Evolutionary conservation across 495 filamentous ascomycete species (phyloP).

Genomic region (Daldinia decipiens): DNA sequence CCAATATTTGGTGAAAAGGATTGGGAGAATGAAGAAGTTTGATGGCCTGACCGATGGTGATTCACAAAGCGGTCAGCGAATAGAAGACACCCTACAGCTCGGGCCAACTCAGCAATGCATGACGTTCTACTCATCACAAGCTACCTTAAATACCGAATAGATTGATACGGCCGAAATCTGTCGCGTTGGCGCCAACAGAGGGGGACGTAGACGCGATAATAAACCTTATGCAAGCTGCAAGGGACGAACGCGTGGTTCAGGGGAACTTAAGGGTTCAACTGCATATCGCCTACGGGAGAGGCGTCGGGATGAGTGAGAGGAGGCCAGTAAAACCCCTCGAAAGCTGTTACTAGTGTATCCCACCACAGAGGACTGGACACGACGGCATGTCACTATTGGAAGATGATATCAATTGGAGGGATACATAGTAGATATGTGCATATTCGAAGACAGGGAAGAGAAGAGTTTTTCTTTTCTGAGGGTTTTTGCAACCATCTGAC

Average conservation of each 20-base stretch:
- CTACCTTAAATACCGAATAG: constrained; percentile 34
- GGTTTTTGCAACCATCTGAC: constrained; percentile 20
- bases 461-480: constrained; percentile 15
- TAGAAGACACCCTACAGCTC: constrained; percentile 19
- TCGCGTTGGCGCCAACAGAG: constrained; percentile 41
- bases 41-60: constrained; percentile 27
- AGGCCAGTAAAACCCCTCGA: constrained; percentile 30
- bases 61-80: constrained; percentile 31
- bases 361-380: constrained; percentile 36
- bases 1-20: constrained; percentile 59
- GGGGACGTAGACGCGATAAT: constrained; percentile 32
- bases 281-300: constrained; percentile 38
- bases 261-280: constrained; percentile 31
- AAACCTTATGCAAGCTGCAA: constrained; percentile 51
- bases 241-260: constrained; percentile 45
- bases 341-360: constrained; percentile 35
- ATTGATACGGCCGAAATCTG: constrained; percentile 34
- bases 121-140: constrained; percentile 40
- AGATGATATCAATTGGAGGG: constrained; percentile 31
- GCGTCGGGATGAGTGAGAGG: constrained; percentile 45
- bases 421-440: constrained; percentile 16
- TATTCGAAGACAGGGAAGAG: constrained; percentile 35
- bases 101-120: constrained; percentile 43
- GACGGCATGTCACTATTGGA: constrained; percentile 33
- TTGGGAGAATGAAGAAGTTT: constrained; percentile 63